Evolutionary conservation across 2,329 filamentous ascomycete species (phyloP).

Genomic region (Aspergillaceae sp.): DNA sequence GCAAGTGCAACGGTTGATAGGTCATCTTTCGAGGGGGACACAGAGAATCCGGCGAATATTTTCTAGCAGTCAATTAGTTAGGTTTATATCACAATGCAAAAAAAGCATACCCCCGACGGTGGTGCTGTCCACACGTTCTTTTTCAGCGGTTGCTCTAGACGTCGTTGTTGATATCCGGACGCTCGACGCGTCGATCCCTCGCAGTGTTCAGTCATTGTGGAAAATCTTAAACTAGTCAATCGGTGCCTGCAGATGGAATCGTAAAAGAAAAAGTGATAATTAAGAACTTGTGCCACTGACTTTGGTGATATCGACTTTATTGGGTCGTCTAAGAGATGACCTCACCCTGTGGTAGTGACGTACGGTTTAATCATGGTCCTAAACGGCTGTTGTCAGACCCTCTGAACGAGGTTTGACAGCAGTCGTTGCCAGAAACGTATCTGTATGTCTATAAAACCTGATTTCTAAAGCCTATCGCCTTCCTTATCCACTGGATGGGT

Average conservation of each 20-base stretch:
- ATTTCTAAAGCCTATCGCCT: too few species aligned
- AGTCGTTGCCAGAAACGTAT: too few species aligned
- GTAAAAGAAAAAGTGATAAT: background rate
- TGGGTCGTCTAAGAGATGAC: background rate
- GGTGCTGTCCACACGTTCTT: constrained; percentile 29
- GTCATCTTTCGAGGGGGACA: constrained; percentile 26
- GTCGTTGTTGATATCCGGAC: constrained; percentile 26
- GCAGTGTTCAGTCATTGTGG: constrained; percentile 2
- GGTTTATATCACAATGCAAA: background rate
- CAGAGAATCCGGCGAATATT: constrained; percentile 36
- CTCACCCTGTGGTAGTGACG: background rate
- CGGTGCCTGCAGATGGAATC: too few species aligned
- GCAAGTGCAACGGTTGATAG: constrained; percentile 57
- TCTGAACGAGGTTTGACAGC: too few species aligned
- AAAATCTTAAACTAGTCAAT: background rate
- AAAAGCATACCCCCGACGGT: constrained; percentile 29
- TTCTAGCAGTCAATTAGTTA: constrained; percentile 16
- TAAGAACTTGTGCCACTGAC: too few species aligned
- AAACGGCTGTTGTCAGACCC: too few species aligned
- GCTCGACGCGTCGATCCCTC: constrained; percentile 19
- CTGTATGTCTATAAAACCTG: too few species aligned
- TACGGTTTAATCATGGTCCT: background rate
- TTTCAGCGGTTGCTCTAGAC: constrained; percentile 22
- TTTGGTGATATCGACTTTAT: too few species aligned
- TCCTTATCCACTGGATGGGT: too few species aligned